These are phyloP conservation scores for Didymella lethalis DNA, from an alignment of 2,329 filamentous ascomycete species.

Conservation along the genomic window DNA sequence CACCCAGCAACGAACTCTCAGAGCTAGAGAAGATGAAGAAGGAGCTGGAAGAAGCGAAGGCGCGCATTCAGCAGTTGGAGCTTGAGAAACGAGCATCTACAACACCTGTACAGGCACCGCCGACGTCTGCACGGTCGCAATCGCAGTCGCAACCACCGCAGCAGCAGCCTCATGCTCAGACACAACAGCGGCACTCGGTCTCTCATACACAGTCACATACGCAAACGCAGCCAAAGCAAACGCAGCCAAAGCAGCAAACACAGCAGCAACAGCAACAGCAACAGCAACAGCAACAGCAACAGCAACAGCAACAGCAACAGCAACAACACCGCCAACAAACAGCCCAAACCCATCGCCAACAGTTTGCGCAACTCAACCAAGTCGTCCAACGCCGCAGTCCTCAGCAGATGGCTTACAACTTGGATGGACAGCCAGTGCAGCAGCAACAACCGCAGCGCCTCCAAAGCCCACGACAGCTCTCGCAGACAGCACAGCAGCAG, in stretches of 20 bases:
- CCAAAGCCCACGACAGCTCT: conserved; percentile 28
- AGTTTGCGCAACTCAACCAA: conserved; percentile 37
- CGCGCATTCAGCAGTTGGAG: conserved; percentile 46
- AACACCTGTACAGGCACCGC: conserved; percentile 39
- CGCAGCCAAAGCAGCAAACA: no score
- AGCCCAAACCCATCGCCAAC: conserved; percentile 31
- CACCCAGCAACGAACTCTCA: conserved; percentile 33
- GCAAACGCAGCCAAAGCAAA: conserved; percentile 25
- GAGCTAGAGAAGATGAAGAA: conserved; percentile 48
- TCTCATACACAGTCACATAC: conserved; percentile 22
- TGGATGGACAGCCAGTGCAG: conserved; percentile 29
- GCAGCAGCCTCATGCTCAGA: conserved; percentile 15
- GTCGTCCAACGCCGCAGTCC: conserved; percentile 25
- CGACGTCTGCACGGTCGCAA: conserved; percentile 28
- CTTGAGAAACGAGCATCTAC: conserved; percentile 41
- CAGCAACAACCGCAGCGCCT: conserved; percentile 29
- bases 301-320: conserved; percentile 24
- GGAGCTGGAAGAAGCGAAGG: conserved; percentile 49
- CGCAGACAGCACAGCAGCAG: conserved; percentile 33
- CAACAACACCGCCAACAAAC: conserved; percentile 25
- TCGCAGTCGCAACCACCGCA: conserved; percentile 30
- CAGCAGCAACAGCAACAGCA: conserved; percentile 28
- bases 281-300: conserved; percentile 21
- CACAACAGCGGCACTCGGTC: conserved; percentile 7
- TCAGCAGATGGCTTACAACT: conserved; percentile 32